Base-by-base conservation (phyloP, 2,329 filamentous ascomycete species). In the Colletotrichum magnum region DNA sequence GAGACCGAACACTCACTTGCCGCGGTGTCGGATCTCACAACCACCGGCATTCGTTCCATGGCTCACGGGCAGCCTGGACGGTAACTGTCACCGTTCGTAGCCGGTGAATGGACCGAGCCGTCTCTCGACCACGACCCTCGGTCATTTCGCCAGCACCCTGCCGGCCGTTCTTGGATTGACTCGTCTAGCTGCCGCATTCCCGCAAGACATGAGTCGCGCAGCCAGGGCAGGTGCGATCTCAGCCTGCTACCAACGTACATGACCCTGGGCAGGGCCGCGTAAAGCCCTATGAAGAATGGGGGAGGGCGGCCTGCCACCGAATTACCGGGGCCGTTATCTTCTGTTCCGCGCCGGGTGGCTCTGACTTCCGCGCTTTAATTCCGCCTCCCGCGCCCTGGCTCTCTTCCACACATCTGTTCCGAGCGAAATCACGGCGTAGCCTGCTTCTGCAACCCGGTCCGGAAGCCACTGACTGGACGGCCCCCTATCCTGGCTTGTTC, bases 141-240 rank as follows among this genome's bases (percentile, higher is more conserved):
- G 45, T 61, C 63, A 21, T 66, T 16, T 36, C 36, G n/a, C 12
- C n/a, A 45, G 26, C 53, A 53, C 62, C 59, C n/a, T 45, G 21
- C 13, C 16, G 16, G 18, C 45, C 28, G 13, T 64, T 48, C 59
- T 32, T 47, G 60, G 43, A 48, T 45, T 58, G 59, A 64, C 45
- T 68, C 65, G 61, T 53, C 47, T 28, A 21, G 18, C 53, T 52
- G 53, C 53, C 53, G 59, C 18, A 32, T 21, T 64, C 43, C 65
- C 65, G 65, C 53, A 52, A 13, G 53, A 39, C 65, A 68, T 59
- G 65, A 68, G 61, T 65, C 66, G 66, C 32, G 61, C 61, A 58
- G 12, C 39, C 61, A 59, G 62, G 65, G 48, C 61, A 26, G 60
- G 51, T 24, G 47, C 13, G 21, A 24, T 32, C 26, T 47, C 59